Evolutionary conservation across 2,329 filamentous ascomycete species (phyloP).

Genomic region (Stagonosporopsis tanaceti): DNA sequence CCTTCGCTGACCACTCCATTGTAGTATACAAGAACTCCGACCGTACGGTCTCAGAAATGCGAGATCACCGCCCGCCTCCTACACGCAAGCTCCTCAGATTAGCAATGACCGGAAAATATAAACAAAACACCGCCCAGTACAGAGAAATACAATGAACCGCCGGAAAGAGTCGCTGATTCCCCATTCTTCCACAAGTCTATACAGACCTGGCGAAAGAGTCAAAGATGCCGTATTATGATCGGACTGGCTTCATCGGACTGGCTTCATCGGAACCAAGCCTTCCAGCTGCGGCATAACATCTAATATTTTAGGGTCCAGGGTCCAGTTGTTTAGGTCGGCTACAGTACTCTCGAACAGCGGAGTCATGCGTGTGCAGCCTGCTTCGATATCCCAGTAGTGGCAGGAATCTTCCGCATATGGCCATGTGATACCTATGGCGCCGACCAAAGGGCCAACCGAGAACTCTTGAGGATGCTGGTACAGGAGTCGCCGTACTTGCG

Average conservation of each 20-base stretch:
- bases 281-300: slow-evolving; percentile 45
- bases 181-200: slow-evolving; percentile 8
- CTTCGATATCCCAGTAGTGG: slow-evolving; percentile 49
- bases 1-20: not conserved
- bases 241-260: slow-evolving; percentile 32
- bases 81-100: slow-evolving; percentile 3
- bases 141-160: slow-evolving; percentile 6
- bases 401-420: slow-evolving; percentile 47
- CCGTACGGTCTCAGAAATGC: slow-evolving; percentile 6
- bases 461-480: slow-evolving; percentile 46
- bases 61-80: not conserved
- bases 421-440: slow-evolving; percentile 42
- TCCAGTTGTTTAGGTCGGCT: slow-evolving; percentile 44
- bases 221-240: not conserved
- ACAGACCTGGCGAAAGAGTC: not conserved
- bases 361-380: slow-evolving; percentile 43
- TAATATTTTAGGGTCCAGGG: slow-evolving; percentile 44
- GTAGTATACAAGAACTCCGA: slow-evolving; percentile 5
- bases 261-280: slow-evolving; percentile 38
- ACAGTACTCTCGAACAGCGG: slow-evolving; percentile 46
- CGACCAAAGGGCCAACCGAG: slow-evolving; percentile 37
- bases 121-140: slow-evolving; percentile 7
- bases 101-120: slow-evolving; percentile 1
- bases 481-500: slow-evolving; percentile 43
- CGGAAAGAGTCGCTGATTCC: not conserved